Conservation (phyloP, 2,329 filamentous ascomycete species). For the Xylaria arbuscula region DNA sequence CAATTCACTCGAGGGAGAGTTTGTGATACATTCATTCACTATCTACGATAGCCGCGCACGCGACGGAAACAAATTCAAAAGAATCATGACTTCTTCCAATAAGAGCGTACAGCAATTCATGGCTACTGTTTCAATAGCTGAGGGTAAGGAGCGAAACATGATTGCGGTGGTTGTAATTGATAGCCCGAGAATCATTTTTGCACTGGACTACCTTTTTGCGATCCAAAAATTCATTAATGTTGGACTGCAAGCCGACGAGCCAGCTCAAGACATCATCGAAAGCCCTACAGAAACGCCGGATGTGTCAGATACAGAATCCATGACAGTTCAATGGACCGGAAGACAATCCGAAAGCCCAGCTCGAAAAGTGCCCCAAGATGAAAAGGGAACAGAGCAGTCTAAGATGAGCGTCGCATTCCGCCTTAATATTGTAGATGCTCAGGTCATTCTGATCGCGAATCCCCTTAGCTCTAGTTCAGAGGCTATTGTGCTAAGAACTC, state of each 20-base stretch:
- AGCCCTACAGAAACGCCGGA: slow-evolving; percentile 67
- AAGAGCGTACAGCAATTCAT: slow-evolving; percentile 97
- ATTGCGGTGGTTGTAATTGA: slow-evolving; percentile 95
- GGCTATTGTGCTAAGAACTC: slow-evolving; percentile 93
- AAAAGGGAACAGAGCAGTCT: slow-evolving; percentile 49
- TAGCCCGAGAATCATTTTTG: slow-evolving; percentile 93
- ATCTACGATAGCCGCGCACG: slow-evolving; percentile 90
- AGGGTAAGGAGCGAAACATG: slow-evolving; percentile 80
- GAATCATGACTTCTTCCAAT: slow-evolving; percentile 98
- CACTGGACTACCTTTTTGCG: slow-evolving; percentile 93
- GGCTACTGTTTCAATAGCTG: slow-evolving; percentile 94
- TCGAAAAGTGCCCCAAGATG: slow-evolving; percentile 41
- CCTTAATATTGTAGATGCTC: slow-evolving; percentile 93
- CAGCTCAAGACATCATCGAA: slow-evolving; percentile 61
- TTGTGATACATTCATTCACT: slow-evolving; percentile 93
- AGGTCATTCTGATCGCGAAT: slow-evolving; percentile 96
- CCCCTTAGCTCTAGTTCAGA: slow-evolving; percentile 90
- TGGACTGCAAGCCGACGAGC: slow-evolving; percentile 74
- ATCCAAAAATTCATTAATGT: slow-evolving; percentile 84
- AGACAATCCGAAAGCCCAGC: slow-evolving; percentile 49
- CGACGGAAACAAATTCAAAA: slow-evolving; percentile 94
- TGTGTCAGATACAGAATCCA: slow-evolving; percentile 69
- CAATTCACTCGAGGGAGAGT: slow-evolving; percentile 88
- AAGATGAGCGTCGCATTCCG: slow-evolving; percentile 85
- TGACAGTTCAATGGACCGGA: slow-evolving; percentile 60